Conservation (phyloP, 2,329 filamentous ascomycete genomes). For the Alternaria rosae region DNA sequence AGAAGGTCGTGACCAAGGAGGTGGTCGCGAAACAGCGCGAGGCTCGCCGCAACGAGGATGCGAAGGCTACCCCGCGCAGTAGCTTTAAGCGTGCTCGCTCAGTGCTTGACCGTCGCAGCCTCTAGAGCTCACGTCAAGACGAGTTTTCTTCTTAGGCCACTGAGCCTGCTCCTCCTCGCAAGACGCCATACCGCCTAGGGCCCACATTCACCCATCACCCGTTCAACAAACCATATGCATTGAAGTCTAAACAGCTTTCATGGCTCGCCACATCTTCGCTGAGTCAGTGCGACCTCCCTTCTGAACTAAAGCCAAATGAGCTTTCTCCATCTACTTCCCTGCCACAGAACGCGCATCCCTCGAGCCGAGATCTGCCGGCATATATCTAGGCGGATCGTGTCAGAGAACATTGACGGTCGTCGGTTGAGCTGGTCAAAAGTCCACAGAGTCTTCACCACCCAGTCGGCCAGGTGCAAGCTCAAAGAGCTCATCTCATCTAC, state of each 20-base stretch:
- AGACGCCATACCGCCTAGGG: not conserved
- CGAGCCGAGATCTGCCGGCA: not conserved
- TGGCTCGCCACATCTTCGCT: not conserved
- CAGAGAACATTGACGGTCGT: not conserved
- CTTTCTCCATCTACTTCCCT: accelerated
- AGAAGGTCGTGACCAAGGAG: not conserved
- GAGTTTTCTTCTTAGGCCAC: no score
- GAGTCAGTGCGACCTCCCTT: accelerated
- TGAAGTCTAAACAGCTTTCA: not conserved
- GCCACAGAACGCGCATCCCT: not conserved
- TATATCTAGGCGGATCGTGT: not conserved
- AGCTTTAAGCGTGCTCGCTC: not conserved
- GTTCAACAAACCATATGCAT: not conserved
- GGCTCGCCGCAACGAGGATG: not conserved
- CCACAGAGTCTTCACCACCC: not conserved
- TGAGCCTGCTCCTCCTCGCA: no score
- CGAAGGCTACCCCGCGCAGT: not conserved
- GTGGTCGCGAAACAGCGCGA: not conserved
- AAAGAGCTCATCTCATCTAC: not conserved
- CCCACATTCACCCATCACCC: not conserved
- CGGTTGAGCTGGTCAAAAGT: accelerated
- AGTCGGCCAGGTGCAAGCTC: not conserved
- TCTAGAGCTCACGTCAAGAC: no score
- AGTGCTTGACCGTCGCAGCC: not conserved
- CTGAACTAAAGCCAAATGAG: not conserved